These are phyloP conservation scores for Pichia sp. DNA, from an alignment of 1,139 yeast genomes.

Conservation along the genomic window DNA sequence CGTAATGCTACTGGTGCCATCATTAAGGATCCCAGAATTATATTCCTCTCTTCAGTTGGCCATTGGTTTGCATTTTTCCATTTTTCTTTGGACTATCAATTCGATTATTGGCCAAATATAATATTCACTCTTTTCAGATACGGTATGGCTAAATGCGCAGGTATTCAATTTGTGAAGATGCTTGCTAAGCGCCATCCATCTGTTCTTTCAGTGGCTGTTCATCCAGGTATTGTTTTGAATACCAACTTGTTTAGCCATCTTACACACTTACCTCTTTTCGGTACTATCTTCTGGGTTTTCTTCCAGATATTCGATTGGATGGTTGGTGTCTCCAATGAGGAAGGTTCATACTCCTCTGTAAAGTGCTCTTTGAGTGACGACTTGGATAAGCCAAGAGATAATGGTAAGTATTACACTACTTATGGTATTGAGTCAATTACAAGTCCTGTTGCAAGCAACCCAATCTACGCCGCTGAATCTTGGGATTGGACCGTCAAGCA, in stretches of 20 bases:
- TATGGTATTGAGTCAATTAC: constrained; percentile 51
- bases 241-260: constrained; percentile 69
- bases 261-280: constrained; percentile 71
- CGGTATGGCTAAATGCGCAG: constrained; percentile 73
- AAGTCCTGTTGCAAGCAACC: constrained; percentile 50
- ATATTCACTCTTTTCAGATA: constrained; percentile 75
- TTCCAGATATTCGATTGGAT: constrained; percentile 62
- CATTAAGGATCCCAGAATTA: constrained; percentile 44
- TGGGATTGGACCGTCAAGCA: constrained; percentile 82
- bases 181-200: constrained; percentile 62
- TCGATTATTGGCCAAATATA: constrained; percentile 55
- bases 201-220: constrained; percentile 59
- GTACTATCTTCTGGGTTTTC: constrained; percentile 60
- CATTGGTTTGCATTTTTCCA: constrained; percentile 51
- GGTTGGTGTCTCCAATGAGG: constrained; percentile 65
- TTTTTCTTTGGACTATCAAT: constrained; percentile 44
- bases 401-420: constrained; percentile 61
- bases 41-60: constrained; percentile 64
- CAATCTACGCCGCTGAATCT: constrained; percentile 58
- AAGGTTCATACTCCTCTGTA: constrained; percentile 63
- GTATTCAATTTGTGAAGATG: constrained; percentile 66
- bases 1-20: constrained; percentile 5
- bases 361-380: constrained; percentile 55
- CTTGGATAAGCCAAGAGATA: constrained; percentile 45
- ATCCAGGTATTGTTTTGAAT: constrained; percentile 82